phyloP scores from a whole-genome alignment of 352 stramenopile genomes.

The Pythium apleroticum region DNA sequence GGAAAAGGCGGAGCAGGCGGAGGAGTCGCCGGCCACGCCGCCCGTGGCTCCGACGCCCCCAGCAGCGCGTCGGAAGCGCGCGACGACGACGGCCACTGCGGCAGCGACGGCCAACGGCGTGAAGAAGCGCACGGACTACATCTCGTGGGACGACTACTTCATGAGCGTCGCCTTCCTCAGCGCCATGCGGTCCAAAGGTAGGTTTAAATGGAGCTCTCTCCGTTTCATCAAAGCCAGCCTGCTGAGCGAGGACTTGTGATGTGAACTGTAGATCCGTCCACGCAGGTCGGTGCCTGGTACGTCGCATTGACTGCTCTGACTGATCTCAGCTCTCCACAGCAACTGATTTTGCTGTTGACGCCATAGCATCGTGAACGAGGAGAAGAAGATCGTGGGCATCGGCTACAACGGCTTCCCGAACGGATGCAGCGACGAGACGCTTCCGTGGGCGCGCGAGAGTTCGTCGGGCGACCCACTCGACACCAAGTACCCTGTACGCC shows the following conservation, averaged over 20 bases:
- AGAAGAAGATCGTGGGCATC: constrained; percentile 97
- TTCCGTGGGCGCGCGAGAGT: constrained; percentile 92
- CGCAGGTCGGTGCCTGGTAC: constrained; percentile 95
- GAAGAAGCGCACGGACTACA: constrained; percentile 88
- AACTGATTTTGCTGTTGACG: background rate
- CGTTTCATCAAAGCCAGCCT: background rate
- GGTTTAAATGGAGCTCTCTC: background rate
- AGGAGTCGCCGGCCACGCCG: background rate
- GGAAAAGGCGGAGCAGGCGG: background rate
- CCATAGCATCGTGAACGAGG: constrained; percentile 91
- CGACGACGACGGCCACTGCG: background rate
- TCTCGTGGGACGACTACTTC: constrained; percentile 99
- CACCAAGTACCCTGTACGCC: constrained; percentile 93
- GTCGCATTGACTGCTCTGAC: background rate
- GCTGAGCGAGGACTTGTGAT: background rate
- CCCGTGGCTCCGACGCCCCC: background rate
- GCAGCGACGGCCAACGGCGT: background rate
- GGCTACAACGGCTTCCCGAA: constrained; percentile 99
- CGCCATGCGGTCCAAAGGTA: constrained; percentile 97
- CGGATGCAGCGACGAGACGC: constrained; percentile 93
- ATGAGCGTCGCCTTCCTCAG: constrained; percentile 99
- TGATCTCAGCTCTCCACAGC: background rate
- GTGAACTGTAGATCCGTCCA: constrained; percentile 88
- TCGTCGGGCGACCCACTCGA: constrained; percentile 78
- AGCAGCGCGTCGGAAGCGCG: background rate